These are phyloP conservation scores for Lyophyllum semitale DNA, from an alignment of 768 basidiomycete genomes.

Conservation along the genomic window DNA sequence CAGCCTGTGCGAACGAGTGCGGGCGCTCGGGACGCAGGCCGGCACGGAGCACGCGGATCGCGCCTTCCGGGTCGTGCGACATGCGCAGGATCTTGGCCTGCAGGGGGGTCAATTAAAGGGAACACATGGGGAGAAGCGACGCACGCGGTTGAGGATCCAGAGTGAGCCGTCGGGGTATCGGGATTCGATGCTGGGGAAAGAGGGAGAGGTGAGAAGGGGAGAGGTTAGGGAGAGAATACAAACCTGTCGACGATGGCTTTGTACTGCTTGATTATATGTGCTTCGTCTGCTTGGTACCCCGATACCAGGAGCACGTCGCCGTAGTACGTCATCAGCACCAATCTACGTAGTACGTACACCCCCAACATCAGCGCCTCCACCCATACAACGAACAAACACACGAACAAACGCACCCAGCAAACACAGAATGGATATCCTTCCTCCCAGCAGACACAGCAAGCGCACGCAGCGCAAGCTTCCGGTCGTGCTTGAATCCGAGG, in stretches of 20 bases:
- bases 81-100: conserved; percentile 80
- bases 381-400: neutral
- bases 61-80: conserved; percentile 61
- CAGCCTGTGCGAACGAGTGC: conserved; percentile 68
- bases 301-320: conserved; percentile 69
- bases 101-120: neutral
- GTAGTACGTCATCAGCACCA: conserved; percentile 82
- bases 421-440: conserved; percentile 73
- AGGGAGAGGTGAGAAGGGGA: neutral
- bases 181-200: conserved; percentile 44
- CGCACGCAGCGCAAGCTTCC: conserved; percentile 66
- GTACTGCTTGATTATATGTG: conserved; percentile 63
- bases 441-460: conserved; percentile 67
- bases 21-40: conserved; percentile 57
- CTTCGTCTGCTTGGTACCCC: conserved; percentile 78
- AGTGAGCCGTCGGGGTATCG: conserved; percentile 68
- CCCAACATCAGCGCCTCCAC: no score
- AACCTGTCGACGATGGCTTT: conserved; percentile 64
- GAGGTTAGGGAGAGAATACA: conserved; percentile 15
- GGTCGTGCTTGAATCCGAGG: conserved; percentile 74
- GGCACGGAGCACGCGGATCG: conserved; percentile 61
- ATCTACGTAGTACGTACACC: no score
- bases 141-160: conserved; percentile 73
- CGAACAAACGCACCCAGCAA: conserved; percentile 59
- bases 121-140: conserved; percentile 7